phyloP scores from a whole-genome alignment of 768 basidiomycete species.

The Amyloporia xantha region DNA sequence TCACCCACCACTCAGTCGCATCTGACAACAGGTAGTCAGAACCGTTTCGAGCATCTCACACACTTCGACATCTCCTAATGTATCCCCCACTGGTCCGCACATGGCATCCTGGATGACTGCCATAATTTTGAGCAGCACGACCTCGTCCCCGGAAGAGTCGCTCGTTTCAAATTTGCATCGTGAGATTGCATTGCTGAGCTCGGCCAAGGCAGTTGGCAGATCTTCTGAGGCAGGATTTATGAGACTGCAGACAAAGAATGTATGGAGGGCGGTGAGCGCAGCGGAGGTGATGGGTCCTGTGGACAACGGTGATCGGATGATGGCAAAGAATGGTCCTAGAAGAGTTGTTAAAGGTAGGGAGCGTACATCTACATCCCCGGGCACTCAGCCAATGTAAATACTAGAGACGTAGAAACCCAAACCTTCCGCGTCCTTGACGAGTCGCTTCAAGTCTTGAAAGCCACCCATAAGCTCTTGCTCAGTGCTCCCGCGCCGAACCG shows the following conservation, averaged over 20 bases:
- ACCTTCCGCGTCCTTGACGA: conserved; percentile 66
- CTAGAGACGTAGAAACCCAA: conserved; percentile 11
- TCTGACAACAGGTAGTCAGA: conserved; percentile 93
- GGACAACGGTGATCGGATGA: conserved; percentile 89
- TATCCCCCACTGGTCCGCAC: conserved; percentile 58
- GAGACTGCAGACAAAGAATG: conserved; percentile 76
- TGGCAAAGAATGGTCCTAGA: conserved; percentile 84
- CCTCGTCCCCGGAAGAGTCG: conserved; percentile 96
- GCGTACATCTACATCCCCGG: conserved; percentile 43
- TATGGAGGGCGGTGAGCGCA: conserved; percentile 82
- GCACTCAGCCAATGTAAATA: not conserved
- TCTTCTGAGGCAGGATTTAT: conserved; percentile 50
- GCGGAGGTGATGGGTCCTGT: conserved; percentile 98
- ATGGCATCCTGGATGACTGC: conserved; percentile 82
- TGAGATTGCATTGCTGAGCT: conserved; percentile 83
- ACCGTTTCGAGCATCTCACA: conserved; percentile 99
- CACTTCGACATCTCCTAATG: conserved; percentile 86
- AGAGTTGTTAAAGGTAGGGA: conserved; percentile 53
- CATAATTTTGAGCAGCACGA: conserved; percentile 88
- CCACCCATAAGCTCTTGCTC: conserved; percentile 87
- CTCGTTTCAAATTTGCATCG: conserved; percentile 98
- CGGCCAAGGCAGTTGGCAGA: conserved; percentile 63
- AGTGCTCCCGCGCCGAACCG: conserved; percentile 45
- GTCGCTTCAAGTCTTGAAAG: conserved; percentile 80
- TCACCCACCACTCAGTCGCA: conserved; percentile 84